A percentile compares a stretch with the other conserved stretches of the same genome.
These are phyloP conservation scores for Mortierella sp. DNA, from an alignment of 371 early-diverging fungal species.

Conservation along the genomic window DNA sequence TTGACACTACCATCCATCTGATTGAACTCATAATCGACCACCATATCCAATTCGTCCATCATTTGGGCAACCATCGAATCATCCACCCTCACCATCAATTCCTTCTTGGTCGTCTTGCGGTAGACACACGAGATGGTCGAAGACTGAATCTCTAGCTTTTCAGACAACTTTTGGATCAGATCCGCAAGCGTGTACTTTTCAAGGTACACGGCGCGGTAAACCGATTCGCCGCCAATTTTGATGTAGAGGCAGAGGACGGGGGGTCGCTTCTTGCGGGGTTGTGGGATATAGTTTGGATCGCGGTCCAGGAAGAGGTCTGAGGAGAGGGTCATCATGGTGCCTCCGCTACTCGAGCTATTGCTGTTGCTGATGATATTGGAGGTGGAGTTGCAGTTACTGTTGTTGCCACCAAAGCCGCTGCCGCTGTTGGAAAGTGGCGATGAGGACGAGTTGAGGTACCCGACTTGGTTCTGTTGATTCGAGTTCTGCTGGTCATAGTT, in stretches of 20 bases:
- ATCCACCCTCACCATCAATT: constrained; percentile 63
- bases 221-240: constrained; percentile 62
- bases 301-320: constrained; percentile 51
- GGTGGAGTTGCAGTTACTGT: neutral
- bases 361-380: neutral
- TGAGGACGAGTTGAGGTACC: neutral
- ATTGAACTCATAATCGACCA: constrained; percentile 62
- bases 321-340: neutral
- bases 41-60: constrained; percentile 69
- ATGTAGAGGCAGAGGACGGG: constrained; percentile 67
- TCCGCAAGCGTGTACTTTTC: constrained; percentile 63
- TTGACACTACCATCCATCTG: constrained; percentile 62
- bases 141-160: constrained; percentile 62
- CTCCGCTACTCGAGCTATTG: neutral
- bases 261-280: constrained; percentile 48
- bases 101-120: constrained; percentile 60
- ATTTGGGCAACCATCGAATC: constrained; percentile 68
- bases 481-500: neutral
- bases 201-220: constrained; percentile 69
- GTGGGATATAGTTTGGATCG: constrained; percentile 59
- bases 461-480: constrained; percentile 4
- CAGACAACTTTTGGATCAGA: constrained; percentile 61
- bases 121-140: constrained; percentile 59
- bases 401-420: neutral
- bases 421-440: neutral